Evolutionary conservation across 768 basidiomycete species (phyloP), one percentile per base, ranked within the genome.

Genomic region (Kwoniella newhampshirensis): DNA sequence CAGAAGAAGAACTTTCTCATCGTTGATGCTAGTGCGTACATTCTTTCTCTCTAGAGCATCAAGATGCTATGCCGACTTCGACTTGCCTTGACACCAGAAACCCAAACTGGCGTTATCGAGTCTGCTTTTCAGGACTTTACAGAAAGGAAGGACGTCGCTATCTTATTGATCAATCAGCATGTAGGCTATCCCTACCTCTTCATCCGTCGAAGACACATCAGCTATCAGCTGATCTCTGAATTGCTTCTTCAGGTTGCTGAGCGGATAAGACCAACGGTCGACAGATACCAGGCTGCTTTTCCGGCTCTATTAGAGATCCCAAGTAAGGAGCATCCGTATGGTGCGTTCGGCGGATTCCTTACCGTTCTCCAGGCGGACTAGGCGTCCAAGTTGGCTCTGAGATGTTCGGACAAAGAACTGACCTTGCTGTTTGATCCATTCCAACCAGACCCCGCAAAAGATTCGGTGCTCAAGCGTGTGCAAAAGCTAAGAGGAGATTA

Each of bases 1-100:
- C 89, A 91, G 80, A 89, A 88, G 82, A 96, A 96, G 87, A 99
- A 97, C 80, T 98, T 99, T 77, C 81, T 98, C 43, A 85, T 97
- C 28, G 96, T 97, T 36, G 94, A 97, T 68, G 73, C 86, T 9
- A 99, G 96, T 97, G 71, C 62, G 87, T 80, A 15, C 1, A 3
- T 21, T 21, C 40, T 20, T 17, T n/a, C 25, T 13, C 37, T 17
- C n/a, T 13, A n/a, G 36, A 37, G 36, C n/a, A 37, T n/a, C n/a
- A n/a, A 9, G n/a, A 37, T n/a, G 36, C n/a, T 37, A n/a, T n/a
- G n/a, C n/a, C n/a, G n/a, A n/a, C n/a, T n/a, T n/a, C n/a, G n/a
- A n/a, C n/a, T n/a, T n/a, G n/a, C n/a, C n/a, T n/a, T n/a, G n/a
- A n/a, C n/a, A n/a, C n/a, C n/a, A 97, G 94, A 94, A 77, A 99